Conservation (phyloP, 2,329 filamentous ascomycete species). For the Cercospora sp. region DNA sequence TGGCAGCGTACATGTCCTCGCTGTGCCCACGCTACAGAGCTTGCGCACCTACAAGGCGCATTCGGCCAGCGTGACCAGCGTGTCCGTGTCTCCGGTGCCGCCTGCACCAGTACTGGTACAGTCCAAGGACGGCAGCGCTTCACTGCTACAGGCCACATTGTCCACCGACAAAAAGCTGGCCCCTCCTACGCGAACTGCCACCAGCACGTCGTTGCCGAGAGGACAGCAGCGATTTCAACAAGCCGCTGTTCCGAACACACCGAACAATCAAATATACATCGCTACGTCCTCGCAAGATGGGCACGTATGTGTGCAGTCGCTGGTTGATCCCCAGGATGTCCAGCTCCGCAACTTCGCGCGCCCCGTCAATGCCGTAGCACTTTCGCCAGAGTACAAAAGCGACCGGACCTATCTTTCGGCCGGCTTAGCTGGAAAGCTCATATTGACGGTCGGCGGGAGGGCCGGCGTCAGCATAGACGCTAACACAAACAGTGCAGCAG, state of each 20-base stretch:
- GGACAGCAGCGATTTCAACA: constrained; percentile 45
- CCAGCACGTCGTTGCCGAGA: constrained; percentile 20
- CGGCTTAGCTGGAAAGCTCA: constrained; percentile 80
- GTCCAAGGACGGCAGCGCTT: constrained; percentile 24
- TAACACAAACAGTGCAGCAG: constrained; percentile 81
- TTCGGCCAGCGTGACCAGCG: constrained; percentile 81
- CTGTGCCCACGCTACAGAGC: constrained; percentile 76
- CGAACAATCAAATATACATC: constrained; percentile 89
- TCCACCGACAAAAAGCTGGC: constrained; percentile 19
- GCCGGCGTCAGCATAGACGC: constrained; percentile 78
- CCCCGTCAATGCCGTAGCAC: constrained; percentile 84
- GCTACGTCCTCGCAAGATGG: constrained; percentile 94
- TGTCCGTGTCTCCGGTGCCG: constrained; percentile 87
- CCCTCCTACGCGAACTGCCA: constrained; percentile 19
- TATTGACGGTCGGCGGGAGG: constrained; percentile 80
- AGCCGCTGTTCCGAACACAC: constrained; percentile 65
- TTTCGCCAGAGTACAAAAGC: constrained; percentile 93
- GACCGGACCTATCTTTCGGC: constrained; percentile 90
- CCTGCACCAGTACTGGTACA: constrained; percentile 50
- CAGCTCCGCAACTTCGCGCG: constrained; percentile 89
- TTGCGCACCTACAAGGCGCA: constrained; percentile 90
- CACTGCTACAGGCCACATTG: constrained; percentile 18
- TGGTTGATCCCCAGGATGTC: constrained; percentile 86
- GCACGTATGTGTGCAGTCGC: constrained; percentile 86
- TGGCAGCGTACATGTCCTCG: constrained; percentile 89